Percentiles rank a stretch among this genome's conserved stretches.
Evolutionary conservation across 2,329 filamentous ascomycete genomes (phyloP).

Genomic region (Aureobasidium uvarum): DNA sequence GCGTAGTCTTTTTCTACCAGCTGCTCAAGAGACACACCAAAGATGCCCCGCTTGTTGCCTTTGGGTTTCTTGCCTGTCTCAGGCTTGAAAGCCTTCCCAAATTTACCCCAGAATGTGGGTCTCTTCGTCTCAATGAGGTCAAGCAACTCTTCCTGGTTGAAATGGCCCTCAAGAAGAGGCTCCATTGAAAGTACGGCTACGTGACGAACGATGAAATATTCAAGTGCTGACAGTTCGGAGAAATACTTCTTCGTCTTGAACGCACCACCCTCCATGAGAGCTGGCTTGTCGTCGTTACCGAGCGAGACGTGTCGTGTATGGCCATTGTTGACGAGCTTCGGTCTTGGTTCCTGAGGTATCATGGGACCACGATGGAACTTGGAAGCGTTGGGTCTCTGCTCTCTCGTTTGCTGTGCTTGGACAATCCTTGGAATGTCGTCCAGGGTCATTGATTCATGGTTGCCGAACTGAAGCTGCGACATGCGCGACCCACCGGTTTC

Average conservation of each 20-base stretch:
- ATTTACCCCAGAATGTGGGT: conserved; percentile 96
- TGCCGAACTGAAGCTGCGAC: conserved; percentile 80
- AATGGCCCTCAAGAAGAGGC: conserved; percentile 82
- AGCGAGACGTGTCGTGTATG: conserved; percentile 66
- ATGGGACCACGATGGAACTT: conserved; percentile 70
- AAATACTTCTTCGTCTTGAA: conserved; percentile 77
- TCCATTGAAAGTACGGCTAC: conserved; percentile 95
- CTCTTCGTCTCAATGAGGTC: conserved; percentile 91
- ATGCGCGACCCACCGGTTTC: conserved; percentile 62
- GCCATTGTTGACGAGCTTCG: conserved; percentile 59
- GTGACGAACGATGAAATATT: conserved; percentile 97
- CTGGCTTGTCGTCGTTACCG: conserved; percentile 51
- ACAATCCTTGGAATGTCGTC: conserved; percentile 97
- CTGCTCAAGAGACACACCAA: conserved; percentile 82
- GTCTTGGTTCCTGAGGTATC: conserved; percentile 64
- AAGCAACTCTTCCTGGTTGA: conserved; percentile 89
- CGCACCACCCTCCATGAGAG: conserved; percentile 44
- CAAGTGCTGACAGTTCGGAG: conserved; percentile 88
- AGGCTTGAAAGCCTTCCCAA: conserved; percentile 78
- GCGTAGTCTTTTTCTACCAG: conserved; percentile 92
- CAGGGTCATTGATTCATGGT: conserved; percentile 85
- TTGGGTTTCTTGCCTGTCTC: conserved; percentile 65
- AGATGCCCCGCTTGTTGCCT: conserved; percentile 86
- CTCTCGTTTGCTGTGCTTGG: conserved; percentile 89
- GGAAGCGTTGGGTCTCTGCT: conserved; percentile 79